Conservation (phyloP, 2,329 filamentous ascomycete species). For the Drechslera avenae region DNA sequence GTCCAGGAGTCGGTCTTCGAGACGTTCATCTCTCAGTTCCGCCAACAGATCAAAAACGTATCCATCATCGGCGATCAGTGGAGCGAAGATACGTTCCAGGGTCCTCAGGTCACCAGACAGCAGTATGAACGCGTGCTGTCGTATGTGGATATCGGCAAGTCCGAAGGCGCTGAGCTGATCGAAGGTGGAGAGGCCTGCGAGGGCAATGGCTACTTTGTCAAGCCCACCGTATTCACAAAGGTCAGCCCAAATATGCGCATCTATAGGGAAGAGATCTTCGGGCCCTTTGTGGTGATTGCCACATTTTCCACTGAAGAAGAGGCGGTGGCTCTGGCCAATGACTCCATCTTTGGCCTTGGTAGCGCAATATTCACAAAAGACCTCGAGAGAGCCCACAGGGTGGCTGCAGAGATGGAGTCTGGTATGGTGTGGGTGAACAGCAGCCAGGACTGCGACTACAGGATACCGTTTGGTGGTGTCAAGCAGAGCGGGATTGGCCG, state of each 20-base stretch:
- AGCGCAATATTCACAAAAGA: constrained; percentile 36
- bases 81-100: constrained; percentile 50
- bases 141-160: constrained; percentile 52
- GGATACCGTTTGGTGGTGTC: constrained; percentile 7
- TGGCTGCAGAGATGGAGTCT: constrained; percentile 5
- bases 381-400: constrained; percentile 2
- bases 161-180: constrained; percentile 56
- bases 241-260: constrained; percentile 1
- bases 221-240: constrained; percentile 44
- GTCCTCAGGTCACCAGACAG: constrained; percentile 53
- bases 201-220: constrained; percentile 59
- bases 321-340: constrained; percentile 8
- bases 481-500: constrained; percentile 9
- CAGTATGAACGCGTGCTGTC: constrained; percentile 52
- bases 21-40: constrained; percentile 57
- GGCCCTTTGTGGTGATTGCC: constrained; percentile 8
- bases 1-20: constrained; percentile 63
- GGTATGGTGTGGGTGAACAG: constrained; percentile 9
- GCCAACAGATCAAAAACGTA: constrained; percentile 7
- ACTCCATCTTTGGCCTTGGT: constrained; percentile 47
- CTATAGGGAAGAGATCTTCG: constrained; percentile 11
- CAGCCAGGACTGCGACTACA: constrained; percentile 4
- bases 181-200: constrained; percentile 51
- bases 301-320: constrained; percentile 11
- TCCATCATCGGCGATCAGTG: constrained; percentile 46